Conservation (phyloP, 2,329 filamentous ascomycete species). For the Ceratocystis papillata region DNA sequence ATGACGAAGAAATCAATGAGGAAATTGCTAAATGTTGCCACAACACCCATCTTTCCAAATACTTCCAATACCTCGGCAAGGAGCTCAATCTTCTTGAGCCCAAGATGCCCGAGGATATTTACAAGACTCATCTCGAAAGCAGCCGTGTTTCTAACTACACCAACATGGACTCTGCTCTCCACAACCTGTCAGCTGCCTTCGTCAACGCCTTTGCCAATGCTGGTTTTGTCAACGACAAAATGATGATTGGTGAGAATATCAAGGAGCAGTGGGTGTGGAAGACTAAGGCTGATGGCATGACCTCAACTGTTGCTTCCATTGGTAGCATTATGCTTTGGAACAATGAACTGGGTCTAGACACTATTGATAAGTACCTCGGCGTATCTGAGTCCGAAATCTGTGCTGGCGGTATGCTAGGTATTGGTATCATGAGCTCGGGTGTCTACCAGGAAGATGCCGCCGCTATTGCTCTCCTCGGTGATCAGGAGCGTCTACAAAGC, state of each 20-base stretch:
- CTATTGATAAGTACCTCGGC: constrained; percentile 91
- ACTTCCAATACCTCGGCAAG: constrained; percentile 89
- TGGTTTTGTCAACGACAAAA: constrained; percentile 89
- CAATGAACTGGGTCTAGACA: constrained; percentile 80
- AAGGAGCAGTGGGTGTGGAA: constrained; percentile 98
- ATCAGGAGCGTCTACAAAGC: constrained; percentile 65
- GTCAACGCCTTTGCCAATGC: constrained; percentile 97
- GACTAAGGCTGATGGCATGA: constrained; percentile 95
- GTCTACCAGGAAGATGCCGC: constrained; percentile 84
- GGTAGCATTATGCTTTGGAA: constrained; percentile 91
- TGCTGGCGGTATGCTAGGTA: constrained; percentile 83
- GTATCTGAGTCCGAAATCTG: constrained; percentile 59
- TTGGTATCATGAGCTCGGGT: constrained; percentile 91
- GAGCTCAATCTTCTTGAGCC: constrained; percentile 95
- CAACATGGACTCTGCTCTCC: constrained; percentile 86
- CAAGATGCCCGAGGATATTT: constrained; percentile 95
- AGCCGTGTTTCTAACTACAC: constrained; percentile 85
- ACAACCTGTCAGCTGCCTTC: constrained; percentile 91
- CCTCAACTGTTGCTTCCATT: constrained; percentile 87
- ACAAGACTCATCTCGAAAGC: constrained; percentile 97
- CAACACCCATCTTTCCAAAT: constrained; percentile 76
- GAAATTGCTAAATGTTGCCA: constrained; percentile 73
- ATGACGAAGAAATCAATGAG: constrained; percentile 56
- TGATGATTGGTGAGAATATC: constrained; percentile 85
- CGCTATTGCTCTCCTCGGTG: constrained; percentile 73